Conservation (phyloP, 2,329 filamentous ascomycete genomes). For the Fusarium transvaalense region DNA sequence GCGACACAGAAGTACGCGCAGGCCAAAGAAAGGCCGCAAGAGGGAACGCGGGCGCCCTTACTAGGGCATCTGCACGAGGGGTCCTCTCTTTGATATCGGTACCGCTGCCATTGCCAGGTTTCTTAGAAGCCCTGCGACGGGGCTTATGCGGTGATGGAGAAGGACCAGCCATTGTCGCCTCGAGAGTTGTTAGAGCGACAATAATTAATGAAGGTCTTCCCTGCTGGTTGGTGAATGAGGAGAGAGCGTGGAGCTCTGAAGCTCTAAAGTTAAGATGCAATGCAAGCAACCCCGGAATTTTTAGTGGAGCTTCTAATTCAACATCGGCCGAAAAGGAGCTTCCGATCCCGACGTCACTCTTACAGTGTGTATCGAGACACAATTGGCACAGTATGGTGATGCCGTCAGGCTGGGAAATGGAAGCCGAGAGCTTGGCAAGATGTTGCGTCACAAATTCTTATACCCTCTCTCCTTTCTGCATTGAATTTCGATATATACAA, state of each 20-base stretch:
- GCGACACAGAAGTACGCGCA: constrained; percentile 82
- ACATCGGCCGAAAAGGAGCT: constrained; percentile 39
- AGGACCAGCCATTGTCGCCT: constrained; percentile 64
- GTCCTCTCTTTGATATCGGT: constrained; percentile 52
- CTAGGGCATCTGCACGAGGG: constrained; percentile 58
- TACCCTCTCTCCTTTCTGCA: not conserved
- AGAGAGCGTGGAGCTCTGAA: constrained; percentile 35
- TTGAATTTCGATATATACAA: not conserved
- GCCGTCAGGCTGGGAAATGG: constrained; percentile 22
- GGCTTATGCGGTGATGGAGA: constrained; percentile 70
- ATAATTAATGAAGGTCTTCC: constrained; percentile 17
- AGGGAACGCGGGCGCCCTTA: constrained; percentile 81
- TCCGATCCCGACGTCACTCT: constrained; percentile 36
- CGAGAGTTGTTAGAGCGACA: constrained; percentile 31
- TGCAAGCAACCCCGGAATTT: constrained; percentile 37
- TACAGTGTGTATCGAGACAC: not conserved
- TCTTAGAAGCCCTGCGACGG: constrained; percentile 67
- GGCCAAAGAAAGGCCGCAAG: constrained; percentile 96
- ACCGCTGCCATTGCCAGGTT: constrained; percentile 54
- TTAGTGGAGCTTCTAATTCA: constrained; percentile 36
- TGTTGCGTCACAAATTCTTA: constrained; percentile 15
- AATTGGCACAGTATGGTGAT: constrained; percentile 44
- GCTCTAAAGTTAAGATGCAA: constrained; percentile 22
- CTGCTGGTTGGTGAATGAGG: constrained; percentile 26
- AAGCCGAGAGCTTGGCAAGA: constrained; percentile 41